Percentiles rank a stretch among this genome's conserved stretches.
Evolutionary conservation across 2,329 filamentous ascomycete species (phyloP).

Genomic region (Aspergillus aculeatus): DNA sequence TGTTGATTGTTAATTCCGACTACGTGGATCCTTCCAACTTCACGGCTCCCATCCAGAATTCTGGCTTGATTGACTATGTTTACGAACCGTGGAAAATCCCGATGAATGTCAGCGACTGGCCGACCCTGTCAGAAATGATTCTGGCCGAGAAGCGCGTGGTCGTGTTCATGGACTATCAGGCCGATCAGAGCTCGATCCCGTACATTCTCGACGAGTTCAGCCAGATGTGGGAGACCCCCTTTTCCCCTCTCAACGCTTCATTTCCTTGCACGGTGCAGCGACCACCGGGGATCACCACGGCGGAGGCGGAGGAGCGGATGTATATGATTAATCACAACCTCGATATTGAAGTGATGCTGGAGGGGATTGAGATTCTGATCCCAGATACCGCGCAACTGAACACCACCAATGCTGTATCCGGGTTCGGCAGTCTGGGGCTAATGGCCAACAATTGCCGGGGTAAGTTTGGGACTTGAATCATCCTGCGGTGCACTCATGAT

Average conservation of each 20-base stretch:
- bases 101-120: conserved; percentile 76
- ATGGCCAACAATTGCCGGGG: conserved; percentile 63
- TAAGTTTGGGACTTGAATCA: conserved; percentile 26
- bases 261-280: conserved; percentile 81
- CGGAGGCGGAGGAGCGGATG: conserved; percentile 60
- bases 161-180: conserved; percentile 81
- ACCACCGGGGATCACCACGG: conserved; percentile 62
- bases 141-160: conserved; percentile 68
- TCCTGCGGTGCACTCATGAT: not conserved
- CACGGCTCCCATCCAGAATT: conserved; percentile 64
- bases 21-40: conserved; percentile 65
- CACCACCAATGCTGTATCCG: conserved; percentile 67
- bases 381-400: conserved; percentile 70
- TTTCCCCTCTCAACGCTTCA: conserved; percentile 64
- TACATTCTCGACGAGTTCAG: conserved; percentile 86
- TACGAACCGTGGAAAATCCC: conserved; percentile 71
- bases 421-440: conserved; percentile 66
- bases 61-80: conserved; percentile 69
- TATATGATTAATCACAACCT: conserved; percentile 91
- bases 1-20: conserved; percentile 81
- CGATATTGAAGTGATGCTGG: conserved; percentile 71
- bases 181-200: conserved; percentile 76
- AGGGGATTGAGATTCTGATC: conserved; percentile 63
- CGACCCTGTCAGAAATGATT: conserved; percentile 76
- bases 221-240: conserved; percentile 88